Base-by-base conservation (phyloP, 1,284 basidiomycete genomes). In the Macrocystidia cucumis region DNA sequence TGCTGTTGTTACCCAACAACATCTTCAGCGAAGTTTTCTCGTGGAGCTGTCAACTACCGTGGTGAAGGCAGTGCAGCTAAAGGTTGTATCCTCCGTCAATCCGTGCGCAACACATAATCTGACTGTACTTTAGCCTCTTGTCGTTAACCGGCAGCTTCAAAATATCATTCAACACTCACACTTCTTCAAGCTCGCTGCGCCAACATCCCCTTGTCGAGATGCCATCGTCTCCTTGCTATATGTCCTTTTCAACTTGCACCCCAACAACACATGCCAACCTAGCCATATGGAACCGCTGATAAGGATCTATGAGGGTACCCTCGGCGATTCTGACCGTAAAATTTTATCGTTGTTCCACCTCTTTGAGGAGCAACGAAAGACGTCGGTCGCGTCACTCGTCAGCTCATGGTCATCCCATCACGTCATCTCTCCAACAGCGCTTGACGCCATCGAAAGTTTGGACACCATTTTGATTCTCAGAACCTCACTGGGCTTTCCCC, bases 201-300 rank as follows among this genome's bases (percentile, higher is more conserved):
- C 40, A 21, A 34, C 42, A 11, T 45, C 52, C 9, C 37, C 50
- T 2, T 48, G 57, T 19, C 62, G 74, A 20, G 60, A 70, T 16
- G 55, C 61, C 2, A 55, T 86, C 23, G 57, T 80, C 18, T 49
- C 60, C 23, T 56, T 88, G 1, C 56, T 91, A 1, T 67, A 77
- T 36, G 56, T 59, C 1, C 64, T 93, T 2, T 93, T 92, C 62
- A 55, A 72, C 37, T 67, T 80, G 9, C 78, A 90, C 48, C 83
- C 89, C 0, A 60, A 68, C 12, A 88, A 88, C 46, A 82, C 90
- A 1, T 90, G 87, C 48, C 90, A 92, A 51, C 69, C 81, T 5
- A 80, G 77, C 6, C 86, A 91, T 45, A 59, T 93, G 32, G 77
- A 85, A 35, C 85, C 88, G 1, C 63, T 95, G 18, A 57, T 86